Percentiles rank a stretch among this genome's conserved stretches.
Conservation (phyloP, 495 filamentous ascomycete species). For the Neurospora discreta region DNA sequence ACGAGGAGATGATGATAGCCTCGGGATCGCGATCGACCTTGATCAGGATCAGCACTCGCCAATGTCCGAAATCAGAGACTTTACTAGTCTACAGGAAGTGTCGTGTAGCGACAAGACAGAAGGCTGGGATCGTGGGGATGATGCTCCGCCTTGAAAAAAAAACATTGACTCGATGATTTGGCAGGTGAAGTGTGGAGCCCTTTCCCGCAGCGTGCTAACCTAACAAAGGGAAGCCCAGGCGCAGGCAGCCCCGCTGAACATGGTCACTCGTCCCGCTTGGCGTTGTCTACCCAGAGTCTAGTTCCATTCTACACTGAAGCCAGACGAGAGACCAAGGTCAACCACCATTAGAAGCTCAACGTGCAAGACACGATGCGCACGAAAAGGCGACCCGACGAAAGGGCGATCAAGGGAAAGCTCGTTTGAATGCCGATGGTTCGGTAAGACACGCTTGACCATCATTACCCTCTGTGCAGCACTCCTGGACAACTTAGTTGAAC, state of each 20-base stretch:
- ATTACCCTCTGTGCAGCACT: background rate
- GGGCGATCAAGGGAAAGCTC: background rate
- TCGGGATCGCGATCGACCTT: background rate
- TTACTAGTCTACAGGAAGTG: too few relatives aligned
- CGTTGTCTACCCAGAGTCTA: background rate
- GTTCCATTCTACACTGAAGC: background rate
- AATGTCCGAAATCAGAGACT: background rate
- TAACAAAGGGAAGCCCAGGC: background rate
- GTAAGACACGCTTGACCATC: background rate
- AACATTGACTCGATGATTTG: background rate
- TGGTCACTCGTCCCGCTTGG: background rate
- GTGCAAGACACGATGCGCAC: background rate
- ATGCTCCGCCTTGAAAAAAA: background rate
- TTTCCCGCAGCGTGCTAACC: background rate
- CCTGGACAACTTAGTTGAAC: background rate
- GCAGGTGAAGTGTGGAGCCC: background rate
- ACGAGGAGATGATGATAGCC: background rate
- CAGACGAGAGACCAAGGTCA: background rate
- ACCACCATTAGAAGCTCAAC: background rate
- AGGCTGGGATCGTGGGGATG: background rate
- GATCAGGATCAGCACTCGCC: background rate
- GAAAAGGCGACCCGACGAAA: background rate
- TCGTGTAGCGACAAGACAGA: background rate
- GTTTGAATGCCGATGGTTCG: background rate
- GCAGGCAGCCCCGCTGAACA: background rate